Percentiles rank a stretch among this genome's conserved stretches.
phyloP scores from a whole-genome alignment of 352 stramenopile genomes.

The Pythium angustatum region DNA sequence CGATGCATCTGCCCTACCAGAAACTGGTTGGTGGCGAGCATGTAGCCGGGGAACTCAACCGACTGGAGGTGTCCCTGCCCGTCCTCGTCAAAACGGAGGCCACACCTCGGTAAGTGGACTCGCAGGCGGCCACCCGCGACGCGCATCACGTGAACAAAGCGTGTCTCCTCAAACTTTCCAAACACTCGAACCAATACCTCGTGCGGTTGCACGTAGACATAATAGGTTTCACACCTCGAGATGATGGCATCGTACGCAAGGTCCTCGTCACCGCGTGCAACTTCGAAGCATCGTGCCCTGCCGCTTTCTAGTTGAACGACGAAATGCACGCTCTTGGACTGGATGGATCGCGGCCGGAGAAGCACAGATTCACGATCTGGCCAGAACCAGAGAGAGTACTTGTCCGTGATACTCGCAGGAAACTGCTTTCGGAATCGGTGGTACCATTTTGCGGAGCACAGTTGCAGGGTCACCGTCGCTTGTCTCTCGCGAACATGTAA shows the following conservation, averaged over 20 bases:
- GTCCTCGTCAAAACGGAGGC: not conserved
- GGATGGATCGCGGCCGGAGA: not conserved
- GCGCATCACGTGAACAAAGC: not conserved
- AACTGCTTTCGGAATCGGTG: not conserved
- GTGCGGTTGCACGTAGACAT: not conserved
- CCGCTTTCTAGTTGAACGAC: not conserved
- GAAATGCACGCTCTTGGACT: not conserved
- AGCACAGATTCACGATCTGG: not conserved
- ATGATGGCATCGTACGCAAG: not conserved
- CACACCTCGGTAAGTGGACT: slow-evolving; percentile 1
- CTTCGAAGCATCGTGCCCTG: not conserved
- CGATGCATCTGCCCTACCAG: no score
- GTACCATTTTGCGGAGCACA: not conserved
- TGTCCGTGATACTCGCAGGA: not conserved
- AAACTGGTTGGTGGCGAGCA: not conserved
- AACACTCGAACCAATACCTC: not conserved
- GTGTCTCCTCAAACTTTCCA: not conserved
- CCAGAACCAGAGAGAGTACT: slow-evolving; percentile 4
- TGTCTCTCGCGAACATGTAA: not conserved
- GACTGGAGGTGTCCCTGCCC: not conserved
- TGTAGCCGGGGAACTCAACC: not conserved
- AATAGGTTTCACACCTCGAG: not conserved
- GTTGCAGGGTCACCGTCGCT: not conserved
- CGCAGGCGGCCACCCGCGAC: not conserved
- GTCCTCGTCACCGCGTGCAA: not conserved